Conservation (phyloP, 768 basidiomycete species). For the Mycena amicta region DNA sequence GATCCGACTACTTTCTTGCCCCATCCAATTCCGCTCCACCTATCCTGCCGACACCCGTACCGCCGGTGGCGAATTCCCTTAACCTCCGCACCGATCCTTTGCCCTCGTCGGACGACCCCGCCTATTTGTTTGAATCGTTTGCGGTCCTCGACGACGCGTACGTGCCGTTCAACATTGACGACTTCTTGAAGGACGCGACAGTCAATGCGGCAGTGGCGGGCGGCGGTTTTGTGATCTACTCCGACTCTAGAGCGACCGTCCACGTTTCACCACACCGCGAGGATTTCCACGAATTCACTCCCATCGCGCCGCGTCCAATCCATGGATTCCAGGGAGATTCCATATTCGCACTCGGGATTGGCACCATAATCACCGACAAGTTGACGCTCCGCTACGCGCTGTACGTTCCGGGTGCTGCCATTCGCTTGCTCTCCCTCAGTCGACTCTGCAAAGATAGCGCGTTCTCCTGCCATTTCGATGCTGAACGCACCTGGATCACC, state of each 20-base stretch:
- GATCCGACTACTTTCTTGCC: background rate
- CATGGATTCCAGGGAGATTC: constrained; percentile 3
- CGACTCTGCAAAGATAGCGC: background rate
- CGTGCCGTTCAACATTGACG: background rate
- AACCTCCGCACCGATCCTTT: background rate
- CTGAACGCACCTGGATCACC: background rate
- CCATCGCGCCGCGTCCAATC: background rate
- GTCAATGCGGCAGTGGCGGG: background rate
- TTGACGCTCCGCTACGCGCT: background rate
- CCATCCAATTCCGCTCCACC: background rate
- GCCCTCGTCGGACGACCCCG: background rate
- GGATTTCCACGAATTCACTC: background rate
- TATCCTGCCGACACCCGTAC: background rate
- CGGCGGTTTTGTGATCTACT: background rate
- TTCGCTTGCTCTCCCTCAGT: constrained; percentile 12
- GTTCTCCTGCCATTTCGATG: constrained; percentile 2
- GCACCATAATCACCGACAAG: background rate
- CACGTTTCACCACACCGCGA: background rate
- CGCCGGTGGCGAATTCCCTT: background rate
- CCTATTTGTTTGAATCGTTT: background rate
- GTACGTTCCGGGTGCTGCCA: background rate
- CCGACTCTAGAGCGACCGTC: background rate
- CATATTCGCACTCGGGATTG: constrained; percentile 2
- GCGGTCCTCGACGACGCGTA: background rate
- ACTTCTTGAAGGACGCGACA: background rate